These are phyloP conservation scores for Fremontodendron californicum DNA, from an alignment of 345 rosid genomes.

Conservation along the genomic window DNA sequence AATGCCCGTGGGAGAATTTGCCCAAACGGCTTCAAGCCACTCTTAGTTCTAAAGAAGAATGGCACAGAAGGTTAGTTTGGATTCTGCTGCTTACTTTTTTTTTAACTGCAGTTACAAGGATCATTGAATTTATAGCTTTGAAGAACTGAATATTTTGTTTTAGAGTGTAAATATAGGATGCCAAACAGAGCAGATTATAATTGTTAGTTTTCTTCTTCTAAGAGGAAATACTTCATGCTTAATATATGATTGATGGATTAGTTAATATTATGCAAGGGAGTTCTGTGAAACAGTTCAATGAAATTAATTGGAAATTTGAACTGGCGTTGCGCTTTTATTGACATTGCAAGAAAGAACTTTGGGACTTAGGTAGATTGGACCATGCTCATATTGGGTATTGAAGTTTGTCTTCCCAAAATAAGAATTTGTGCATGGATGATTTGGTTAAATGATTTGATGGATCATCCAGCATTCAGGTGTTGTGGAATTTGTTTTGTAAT, in stretches of 20 bases:
- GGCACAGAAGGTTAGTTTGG: conserved; percentile 73
- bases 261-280: not conserved
- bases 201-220: not conserved
- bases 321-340: not conserved
- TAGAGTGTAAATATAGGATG: not conserved
- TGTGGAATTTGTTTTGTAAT: not conserved
- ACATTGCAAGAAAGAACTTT: not conserved
- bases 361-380: not conserved
- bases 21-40: conserved; percentile 90
- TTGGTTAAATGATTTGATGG: not conserved
- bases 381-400: not conserved
- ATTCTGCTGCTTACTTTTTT: not conserved
- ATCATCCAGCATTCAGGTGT: not conserved
- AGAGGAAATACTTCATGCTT: not conserved
- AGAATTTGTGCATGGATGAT: not conserved
- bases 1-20: conserved; percentile 83
- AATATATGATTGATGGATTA: not conserved
- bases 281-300: not conserved
- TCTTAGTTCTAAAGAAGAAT: conserved; percentile 77
- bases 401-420: not conserved
- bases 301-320: not conserved
- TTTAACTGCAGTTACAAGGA: not conserved
- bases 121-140: not conserved
- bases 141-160: not conserved
- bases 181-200: not conserved